Evolutionary conservation across 495 filamentous ascomycete species (phyloP), one percentile per base, ranked within the genome.

Genomic region (Hamigera avellanea): DNA sequence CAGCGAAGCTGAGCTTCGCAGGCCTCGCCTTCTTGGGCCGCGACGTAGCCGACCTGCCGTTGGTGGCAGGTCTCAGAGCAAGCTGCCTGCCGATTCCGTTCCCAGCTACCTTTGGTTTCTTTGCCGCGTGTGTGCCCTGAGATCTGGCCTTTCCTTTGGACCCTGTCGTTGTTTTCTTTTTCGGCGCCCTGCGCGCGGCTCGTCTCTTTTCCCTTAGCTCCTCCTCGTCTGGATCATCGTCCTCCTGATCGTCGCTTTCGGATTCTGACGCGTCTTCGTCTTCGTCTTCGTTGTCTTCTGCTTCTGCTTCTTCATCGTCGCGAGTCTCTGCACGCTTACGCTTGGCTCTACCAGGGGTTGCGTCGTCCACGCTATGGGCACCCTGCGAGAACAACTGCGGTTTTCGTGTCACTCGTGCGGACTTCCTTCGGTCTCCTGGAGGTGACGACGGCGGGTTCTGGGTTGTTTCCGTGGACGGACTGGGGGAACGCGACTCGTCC

Each of bases 361-460:
- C 52, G 3, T 53, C 50, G 17, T 54, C 45, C 16, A 40, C 41
- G 30, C 54, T 54, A 41, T 59, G 50, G 23, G 49, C 49, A 17
- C 45, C 67, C 34, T 69, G 54, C 4, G 66, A 69, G 59, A 78
- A 84, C 28, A 77, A 70, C 46, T 76, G 70, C 34, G 84, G 84
- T 42, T 73, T 77, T 45, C 79, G 83, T 43, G 77, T 73, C 60
- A 78, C 76, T 61, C 87, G 83, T 64, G 82, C 82, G 32, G 86
- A 93, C 50, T 83, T 83, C 54, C 87, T 76, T 53, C 80, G 51
- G 61, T 69, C 68, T 56, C 75, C 67, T 44, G 73, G 67, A 47
- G 51, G 52, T 23, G 53, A 56, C 2, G 58, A 50, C 15, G 52
- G 39, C 18, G 43, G 49, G 26, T 35, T 34, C 34, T 48, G 49